These are phyloP conservation scores for Saccharomyces hybrid DNA, from an alignment of 1,139 yeast species.

Conservation along the genomic window DNA sequence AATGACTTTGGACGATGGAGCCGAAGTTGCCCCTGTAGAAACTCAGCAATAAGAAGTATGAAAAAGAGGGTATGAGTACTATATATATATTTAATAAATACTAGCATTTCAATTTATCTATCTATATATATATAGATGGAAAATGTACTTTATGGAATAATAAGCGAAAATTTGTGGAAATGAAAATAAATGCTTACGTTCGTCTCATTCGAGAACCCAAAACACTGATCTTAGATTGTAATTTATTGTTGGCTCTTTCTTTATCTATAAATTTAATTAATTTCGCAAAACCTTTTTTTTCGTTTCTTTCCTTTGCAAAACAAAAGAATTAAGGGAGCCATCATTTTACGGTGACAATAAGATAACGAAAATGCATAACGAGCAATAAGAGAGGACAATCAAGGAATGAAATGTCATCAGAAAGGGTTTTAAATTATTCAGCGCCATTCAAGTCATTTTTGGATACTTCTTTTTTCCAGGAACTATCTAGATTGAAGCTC, in stretches of 20 bases:
- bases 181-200: too few relatives aligned
- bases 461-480: conserved; percentile 80
- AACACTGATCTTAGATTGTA: too few relatives aligned
- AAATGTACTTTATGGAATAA: neutral
- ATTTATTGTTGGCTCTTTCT: too few relatives aligned
- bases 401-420: conserved; percentile 4
- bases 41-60: neutral
- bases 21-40: conserved; percentile 5
- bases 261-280: too few relatives aligned
- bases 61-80: neutral
- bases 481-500: conserved; percentile 40
- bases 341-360: neutral
- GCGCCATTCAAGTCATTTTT: conserved; percentile 59
- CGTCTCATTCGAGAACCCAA: too few relatives aligned
- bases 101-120: neutral
- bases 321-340: neutral
- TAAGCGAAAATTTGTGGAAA: neutral
- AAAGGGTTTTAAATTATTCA: conserved; percentile 36
- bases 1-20: conserved; percentile 59
- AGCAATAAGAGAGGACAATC: neutral
- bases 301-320: neutral
- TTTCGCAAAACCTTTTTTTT: too few relatives aligned
- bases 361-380: neutral
- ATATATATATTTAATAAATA: neutral
- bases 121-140: neutral